Base-by-base conservation (phyloP, 2,329 filamentous ascomycete species). In the Aspergillus ochraceoroseus region DNA sequence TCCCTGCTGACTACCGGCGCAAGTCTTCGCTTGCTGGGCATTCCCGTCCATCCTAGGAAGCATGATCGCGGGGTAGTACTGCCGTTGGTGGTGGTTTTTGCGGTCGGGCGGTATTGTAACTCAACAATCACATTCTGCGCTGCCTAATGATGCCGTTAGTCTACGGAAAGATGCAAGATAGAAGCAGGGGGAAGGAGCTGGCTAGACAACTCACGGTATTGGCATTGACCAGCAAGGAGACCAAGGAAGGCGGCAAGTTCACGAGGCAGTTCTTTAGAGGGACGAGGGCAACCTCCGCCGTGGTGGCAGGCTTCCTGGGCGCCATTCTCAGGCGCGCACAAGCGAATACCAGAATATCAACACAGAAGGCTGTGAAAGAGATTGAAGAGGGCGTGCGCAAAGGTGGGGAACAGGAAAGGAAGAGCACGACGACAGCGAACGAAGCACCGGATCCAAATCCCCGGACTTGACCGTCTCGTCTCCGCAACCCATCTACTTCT, bases 91-190 rank as follows among this genome's bases (percentile, higher is more conserved):
- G 64, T 59, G 36, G 71, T 76, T 63, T 75, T 70, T 27, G 73
- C 62, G 28, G 77, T 67, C 47, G 75, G 75, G 57, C 82, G 80
- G 67, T 85, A 94, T 62, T 76, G 84, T 49, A 98, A 76, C 68
- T 98, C 92, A 63, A 98, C 83, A 47, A 96, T 78, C 54, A 96
- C 87, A 84, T 96, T 95, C 69, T 98, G 92, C 22, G 85, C 87
- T 44, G 89, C 77, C 87, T 94, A 55, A 2, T 13, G 14, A 3
- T 3, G 5, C 7, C 4, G 32, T 48, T 9, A 43, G 41, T 9
- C 12, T 13, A 23, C 19, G 4, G 4, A 2, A n/a, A 5, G 6
- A 8, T 5, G 7, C 5, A 19, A 13, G 8, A 3, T 5, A 22
- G 20, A 22, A 9, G 14, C 18, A 36, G 15, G 4, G 9, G 13